Conservation (phyloP, 2,329 filamentous ascomycete genomes). For the Myriosclerotinia duriaeana region DNA sequence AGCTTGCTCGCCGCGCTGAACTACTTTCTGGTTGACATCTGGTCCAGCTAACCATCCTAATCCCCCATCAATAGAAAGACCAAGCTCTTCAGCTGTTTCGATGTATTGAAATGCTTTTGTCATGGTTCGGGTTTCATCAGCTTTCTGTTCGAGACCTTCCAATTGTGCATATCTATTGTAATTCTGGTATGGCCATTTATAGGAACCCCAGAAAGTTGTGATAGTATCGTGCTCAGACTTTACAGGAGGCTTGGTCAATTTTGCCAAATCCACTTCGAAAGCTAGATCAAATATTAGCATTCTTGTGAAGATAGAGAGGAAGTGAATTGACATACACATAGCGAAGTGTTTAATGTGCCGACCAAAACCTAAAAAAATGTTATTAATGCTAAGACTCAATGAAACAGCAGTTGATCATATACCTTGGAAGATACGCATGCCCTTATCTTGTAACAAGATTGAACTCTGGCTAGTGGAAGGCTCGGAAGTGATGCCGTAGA, state of each 20-base stretch:
- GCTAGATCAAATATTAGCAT: constrained; percentile 35
- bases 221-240: constrained; percentile 56
- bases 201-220: constrained; percentile 62
- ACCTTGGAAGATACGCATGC: constrained; percentile 60
- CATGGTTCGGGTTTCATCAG: constrained; percentile 63
- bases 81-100: constrained; percentile 58
- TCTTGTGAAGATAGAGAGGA: background rate
- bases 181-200: constrained; percentile 60
- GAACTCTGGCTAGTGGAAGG: constrained; percentile 26
- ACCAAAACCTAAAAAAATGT: constrained; percentile 47
- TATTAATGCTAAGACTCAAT: constrained; percentile 13
- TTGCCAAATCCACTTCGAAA: constrained; percentile 62
- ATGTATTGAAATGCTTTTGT: constrained; percentile 59
- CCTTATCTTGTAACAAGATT: constrained; percentile 45
- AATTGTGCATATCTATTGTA: constrained; percentile 61
- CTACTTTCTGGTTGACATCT: constrained; percentile 52
- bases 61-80: constrained; percentile 64
- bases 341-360: constrained; percentile 62
- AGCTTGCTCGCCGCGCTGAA: constrained; percentile 42
- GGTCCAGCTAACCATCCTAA: constrained; percentile 66
- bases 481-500: constrained; percentile 55
- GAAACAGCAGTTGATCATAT: constrained; percentile 11
- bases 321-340: constrained; percentile 45
- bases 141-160: constrained; percentile 59
- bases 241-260: constrained; percentile 51